Base-by-base conservation (phyloP, 768 basidiomycete species). In the Rossbeevera mucosa region DNA sequence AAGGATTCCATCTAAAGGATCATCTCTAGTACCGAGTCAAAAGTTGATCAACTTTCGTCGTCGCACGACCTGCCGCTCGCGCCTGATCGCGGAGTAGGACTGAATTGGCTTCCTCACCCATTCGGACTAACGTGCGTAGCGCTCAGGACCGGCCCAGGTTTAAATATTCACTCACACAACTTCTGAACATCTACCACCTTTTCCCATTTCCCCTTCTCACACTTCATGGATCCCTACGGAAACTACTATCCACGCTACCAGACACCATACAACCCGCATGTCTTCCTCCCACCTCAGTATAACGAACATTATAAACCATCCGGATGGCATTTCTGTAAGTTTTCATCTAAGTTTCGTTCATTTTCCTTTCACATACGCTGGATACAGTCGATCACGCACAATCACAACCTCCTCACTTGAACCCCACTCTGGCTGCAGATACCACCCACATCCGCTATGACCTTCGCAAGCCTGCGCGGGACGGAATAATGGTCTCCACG, bases 341-440 rank as follows among this genome's bases (percentile, higher is more conserved):
- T 13, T 22, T 2, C 18, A 4, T 18, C n/a, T 26, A 12, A n/a
- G 4, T 14, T 40, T n/a, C 16, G 9, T 11, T 3, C 13, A 14
- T 40, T 4, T 38, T 21, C 24, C 13, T 20, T 38, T 26, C 29
- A 44, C 46, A 44, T 21, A 16, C 18, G 1, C 4, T 14, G 21
- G 6, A 26, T 22, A 11, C 44, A 69, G 69, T 43, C 16, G 53
- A 65, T 40, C 64, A 36, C 43, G 4, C 44, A 1, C 57, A 60
- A 47, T 69, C 77, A 1, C 77, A 76, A 65, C 75, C 77, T 61
- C 76, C 81, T n/a, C 70, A 64, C 30, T 64, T 84, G 18, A 76
- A 83, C 60, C 79, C 80, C 2, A 71, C 72, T 21, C 75, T 85
- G 13, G 82, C 80, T 16, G 68, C 71, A 7, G 80, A 81, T 54